Conservation (phyloP, 768 basidiomycete species). For the Albatrellus ellisii region DNA sequence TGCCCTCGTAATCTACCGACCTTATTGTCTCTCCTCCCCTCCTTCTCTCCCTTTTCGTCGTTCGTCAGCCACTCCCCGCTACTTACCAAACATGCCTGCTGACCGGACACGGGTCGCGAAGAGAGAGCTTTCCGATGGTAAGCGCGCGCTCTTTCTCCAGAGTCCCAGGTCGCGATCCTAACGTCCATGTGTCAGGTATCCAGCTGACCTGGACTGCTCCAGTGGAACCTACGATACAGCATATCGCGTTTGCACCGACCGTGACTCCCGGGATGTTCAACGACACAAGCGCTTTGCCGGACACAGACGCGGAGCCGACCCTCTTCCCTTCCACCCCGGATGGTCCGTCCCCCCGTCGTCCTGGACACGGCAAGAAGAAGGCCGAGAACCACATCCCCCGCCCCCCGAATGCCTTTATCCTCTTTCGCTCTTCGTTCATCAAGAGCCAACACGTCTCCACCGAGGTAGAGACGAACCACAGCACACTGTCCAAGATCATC, state of each 20-base stretch:
- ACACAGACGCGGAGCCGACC: slow-evolving; percentile 28
- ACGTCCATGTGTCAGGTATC: slow-evolving; percentile 16
- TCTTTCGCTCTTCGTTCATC: slow-evolving; percentile 77
- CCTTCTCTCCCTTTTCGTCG: neutral
- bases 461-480: slow-evolving; percentile 71
- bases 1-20: slow-evolving; percentile 8
- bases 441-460: slow-evolving; percentile 67
- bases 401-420: slow-evolving; percentile 78
- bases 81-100: slow-evolving; percentile 9
- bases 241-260: slow-evolving; percentile 44
- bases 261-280: slow-evolving; percentile 46
- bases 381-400: slow-evolving; percentile 69
- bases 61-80: neutral
- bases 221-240: slow-evolving; percentile 25
- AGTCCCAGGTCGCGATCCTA: neutral
- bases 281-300: slow-evolving; percentile 28
- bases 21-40: slow-evolving; percentile 1
- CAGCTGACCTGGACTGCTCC: slow-evolving; percentile 35
- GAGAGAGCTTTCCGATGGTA: slow-evolving; percentile 8
- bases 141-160: slow-evolving; percentile 1
- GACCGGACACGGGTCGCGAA: slow-evolving; percentile 12
- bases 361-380: slow-evolving; percentile 56
- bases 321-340: slow-evolving; percentile 42
- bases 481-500: slow-evolving; percentile 75
- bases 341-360: slow-evolving; percentile 25